A percentile compares a stretch with the other conserved stretches of the same genome.
Evolutionary conservation across 2,329 filamentous ascomycete species (phyloP).

Genomic region (Colletotrichum lentis): DNA sequence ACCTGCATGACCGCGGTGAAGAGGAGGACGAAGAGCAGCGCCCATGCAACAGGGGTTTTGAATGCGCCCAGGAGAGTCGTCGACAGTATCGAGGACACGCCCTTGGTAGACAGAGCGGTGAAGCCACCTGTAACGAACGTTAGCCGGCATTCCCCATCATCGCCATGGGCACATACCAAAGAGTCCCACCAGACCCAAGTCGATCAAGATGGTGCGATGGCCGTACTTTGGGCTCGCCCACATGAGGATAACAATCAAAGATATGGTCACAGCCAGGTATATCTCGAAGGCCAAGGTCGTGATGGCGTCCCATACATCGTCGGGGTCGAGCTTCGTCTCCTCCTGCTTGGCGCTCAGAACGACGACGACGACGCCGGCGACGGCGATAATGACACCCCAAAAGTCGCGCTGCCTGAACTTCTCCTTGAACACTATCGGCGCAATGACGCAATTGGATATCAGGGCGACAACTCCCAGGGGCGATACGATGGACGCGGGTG

Average conservation of each 20-base stretch:
- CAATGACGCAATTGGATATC: conserved; percentile 96
- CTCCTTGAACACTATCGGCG: conserved; percentile 92
- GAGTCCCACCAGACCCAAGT: conserved; percentile 89
- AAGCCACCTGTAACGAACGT: conserved; percentile 73
- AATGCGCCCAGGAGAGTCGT: conserved; percentile 89
- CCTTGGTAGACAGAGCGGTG: conserved; percentile 96
- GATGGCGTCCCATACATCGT: conserved; percentile 90
- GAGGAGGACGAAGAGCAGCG: conserved; percentile 79
- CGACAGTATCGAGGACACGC: conserved; percentile 92
- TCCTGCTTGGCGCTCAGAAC: conserved; percentile 89
- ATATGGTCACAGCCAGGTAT: conserved; percentile 80
- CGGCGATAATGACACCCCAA: conserved; percentile 85
- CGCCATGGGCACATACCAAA: conserved; percentile 71
- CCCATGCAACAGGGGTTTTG: conserved; percentile 90
- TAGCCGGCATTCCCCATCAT: conserved; percentile 15
- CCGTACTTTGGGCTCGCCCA: conserved; percentile 85
- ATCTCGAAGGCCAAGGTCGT: conserved; percentile 89
- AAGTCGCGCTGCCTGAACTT: conserved; percentile 84
- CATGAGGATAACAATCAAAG: conserved; percentile 79
- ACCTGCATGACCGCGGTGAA: conserved; percentile 94
- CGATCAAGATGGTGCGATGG: conserved; percentile 86
- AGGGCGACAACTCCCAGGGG: conserved; percentile 96
- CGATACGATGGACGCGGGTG: conserved; percentile 95
- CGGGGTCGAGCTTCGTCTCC: conserved; percentile 88
- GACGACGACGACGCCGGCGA: conserved; percentile 88